Evolutionary conservation across 2,329 filamentous ascomycete species (phyloP).

Genomic region (Tolypocladium tundrense): DNA sequence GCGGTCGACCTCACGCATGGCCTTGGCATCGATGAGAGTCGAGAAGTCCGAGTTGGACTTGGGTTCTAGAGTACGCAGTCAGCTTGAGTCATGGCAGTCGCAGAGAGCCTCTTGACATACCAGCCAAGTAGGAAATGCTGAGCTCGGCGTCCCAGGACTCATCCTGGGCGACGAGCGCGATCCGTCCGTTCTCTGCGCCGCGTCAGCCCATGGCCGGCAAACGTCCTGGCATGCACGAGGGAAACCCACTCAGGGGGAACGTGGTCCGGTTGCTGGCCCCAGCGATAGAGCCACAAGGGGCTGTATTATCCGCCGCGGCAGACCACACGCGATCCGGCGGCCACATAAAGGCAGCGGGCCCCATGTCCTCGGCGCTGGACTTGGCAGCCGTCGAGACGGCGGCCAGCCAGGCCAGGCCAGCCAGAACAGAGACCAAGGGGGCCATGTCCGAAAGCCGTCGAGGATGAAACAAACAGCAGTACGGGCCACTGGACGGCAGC

Average conservation of each 20-base stretch:
- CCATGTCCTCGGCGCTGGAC: constrained; percentile 24
- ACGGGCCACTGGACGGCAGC: neutral
- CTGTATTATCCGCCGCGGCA: constrained; percentile 41
- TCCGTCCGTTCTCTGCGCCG: constrained; percentile 37
- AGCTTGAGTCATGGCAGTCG: too few relatives aligned
- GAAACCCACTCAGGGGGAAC: constrained; percentile 39
- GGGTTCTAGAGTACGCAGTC: constrained; percentile 20
- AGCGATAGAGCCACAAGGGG: constrained; percentile 45
- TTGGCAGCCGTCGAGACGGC: neutral
- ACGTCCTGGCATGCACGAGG: rapidly evolving
- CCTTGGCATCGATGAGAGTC: constrained; percentile 23
- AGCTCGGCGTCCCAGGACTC: constrained; percentile 45
- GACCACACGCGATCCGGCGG: constrained; percentile 46
- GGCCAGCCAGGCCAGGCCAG: constrained; percentile 6
- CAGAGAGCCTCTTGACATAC: constrained; percentile 18
- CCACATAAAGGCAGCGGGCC: constrained; percentile 52
- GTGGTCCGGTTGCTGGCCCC: constrained; percentile 38
- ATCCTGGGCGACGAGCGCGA: constrained; percentile 46
- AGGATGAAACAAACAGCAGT: neutral
- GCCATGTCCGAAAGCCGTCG: constrained; percentile 6
- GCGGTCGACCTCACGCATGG: constrained; percentile 27
- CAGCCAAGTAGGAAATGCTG: constrained; percentile 39
- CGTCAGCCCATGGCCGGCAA: neutral
- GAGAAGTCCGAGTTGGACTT: constrained; percentile 28
- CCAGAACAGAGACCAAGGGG: constrained; percentile 8